phyloP scores from a whole-genome alignment of 768 basidiomycete species.

The Russula emetica region DNA sequence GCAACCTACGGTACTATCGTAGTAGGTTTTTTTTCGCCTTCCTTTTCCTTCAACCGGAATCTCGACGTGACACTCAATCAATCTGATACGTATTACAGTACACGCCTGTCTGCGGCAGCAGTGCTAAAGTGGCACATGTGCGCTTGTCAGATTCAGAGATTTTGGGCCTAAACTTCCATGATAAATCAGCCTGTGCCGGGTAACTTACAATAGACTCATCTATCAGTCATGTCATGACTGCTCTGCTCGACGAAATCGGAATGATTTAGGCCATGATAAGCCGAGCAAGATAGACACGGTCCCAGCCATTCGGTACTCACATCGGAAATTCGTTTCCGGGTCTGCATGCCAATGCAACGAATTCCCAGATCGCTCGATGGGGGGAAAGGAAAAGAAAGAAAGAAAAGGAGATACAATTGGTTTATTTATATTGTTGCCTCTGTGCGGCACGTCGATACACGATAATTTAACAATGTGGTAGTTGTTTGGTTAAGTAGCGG shows the following conservation, averaged over 20 bases:
- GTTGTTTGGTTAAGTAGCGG: neutral
- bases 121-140: neutral
- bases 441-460: slow-evolving; percentile 20
- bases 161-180: too few species aligned
- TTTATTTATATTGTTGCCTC: slow-evolving; percentile 12
- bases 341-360: too few species aligned
- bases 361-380: slow-evolving; percentile 1
- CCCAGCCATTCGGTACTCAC: neutral
- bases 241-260: too few species aligned
- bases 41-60: too few species aligned
- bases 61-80: too few species aligned
- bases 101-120: neutral
- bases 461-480: slow-evolving; percentile 21
- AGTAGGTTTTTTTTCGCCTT: too few species aligned
- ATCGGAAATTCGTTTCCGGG: neutral
- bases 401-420: slow-evolving; percentile 18
- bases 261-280: too few species aligned
- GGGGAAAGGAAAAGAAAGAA: neutral
- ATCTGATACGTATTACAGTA: too few species aligned
- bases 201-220: neutral
- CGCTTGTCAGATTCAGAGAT: neutral
- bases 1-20: too few species aligned
- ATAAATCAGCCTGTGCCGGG: too few species aligned
- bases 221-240: neutral
- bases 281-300: too few species aligned